These are phyloP conservation scores for Chalciporus pseudorubinellus DNA, from an alignment of 768 basidiomycete species.

Conservation along the genomic window DNA sequence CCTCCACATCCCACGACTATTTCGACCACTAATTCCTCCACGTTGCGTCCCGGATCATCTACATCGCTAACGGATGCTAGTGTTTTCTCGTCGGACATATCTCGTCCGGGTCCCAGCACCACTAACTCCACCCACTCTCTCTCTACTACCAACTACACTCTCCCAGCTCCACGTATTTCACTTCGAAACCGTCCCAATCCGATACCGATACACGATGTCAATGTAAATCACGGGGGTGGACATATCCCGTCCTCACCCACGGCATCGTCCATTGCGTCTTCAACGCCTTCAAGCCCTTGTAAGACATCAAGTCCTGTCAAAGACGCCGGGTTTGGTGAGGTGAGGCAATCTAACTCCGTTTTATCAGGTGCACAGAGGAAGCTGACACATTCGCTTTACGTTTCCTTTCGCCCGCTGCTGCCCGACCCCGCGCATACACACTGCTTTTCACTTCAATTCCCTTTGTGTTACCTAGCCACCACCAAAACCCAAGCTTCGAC, in stretches of 20 bases:
- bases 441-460: not conserved
- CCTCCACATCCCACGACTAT: slow-evolving; percentile 9
- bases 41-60: not conserved
- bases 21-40: too few relatives aligned
- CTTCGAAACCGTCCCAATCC: slow-evolving; percentile 3
- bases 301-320: slow-evolving; percentile 25
- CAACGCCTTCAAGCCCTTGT: slow-evolving; percentile 30
- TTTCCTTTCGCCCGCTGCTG: not conserved
- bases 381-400: not conserved
- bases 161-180: slow-evolving; percentile 13
- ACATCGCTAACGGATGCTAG: not conserved
- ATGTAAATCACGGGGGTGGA: not conserved
- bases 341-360: not conserved
- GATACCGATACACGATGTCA: not conserved
- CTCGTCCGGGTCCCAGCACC: not conserved
- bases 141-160: slow-evolving; percentile 1
- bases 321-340: slow-evolving; percentile 7
- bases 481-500: slow-evolving; percentile 54
- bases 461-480: not conserved
- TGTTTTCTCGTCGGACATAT: slow-evolving; percentile 16
- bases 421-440: not conserved
- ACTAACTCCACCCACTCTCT: not conserved
- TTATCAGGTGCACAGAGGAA: not conserved
- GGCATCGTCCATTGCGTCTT: slow-evolving; percentile 23
- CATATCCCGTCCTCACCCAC: slow-evolving; percentile 22